These are phyloP conservation scores for Teratosphaeria destructans DNA, from an alignment of 2,329 filamentous ascomycete genomes.

Conservation along the genomic window DNA sequence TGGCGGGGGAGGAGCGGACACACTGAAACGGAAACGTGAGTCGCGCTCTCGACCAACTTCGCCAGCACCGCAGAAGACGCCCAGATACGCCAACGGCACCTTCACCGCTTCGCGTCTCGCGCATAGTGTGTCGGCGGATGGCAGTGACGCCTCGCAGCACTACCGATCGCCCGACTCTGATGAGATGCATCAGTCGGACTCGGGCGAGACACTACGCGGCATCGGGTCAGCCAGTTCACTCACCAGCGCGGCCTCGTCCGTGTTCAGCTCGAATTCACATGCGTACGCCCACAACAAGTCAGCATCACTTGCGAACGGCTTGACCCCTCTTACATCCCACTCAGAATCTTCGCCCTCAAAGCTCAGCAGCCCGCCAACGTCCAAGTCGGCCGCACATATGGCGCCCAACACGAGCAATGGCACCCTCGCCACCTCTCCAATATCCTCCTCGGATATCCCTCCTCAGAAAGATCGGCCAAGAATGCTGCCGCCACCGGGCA, in stretches of 20 bases:
- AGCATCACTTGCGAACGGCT: slow-evolving; percentile 41
- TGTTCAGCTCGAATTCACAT: slow-evolving; percentile 50
- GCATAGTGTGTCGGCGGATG: slow-evolving; percentile 1
- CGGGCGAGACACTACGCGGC: slow-evolving; percentile 58
- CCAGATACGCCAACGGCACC: slow-evolving; percentile 5
- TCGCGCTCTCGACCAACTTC: not conserved
- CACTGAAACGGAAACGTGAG: slow-evolving; percentile 19
- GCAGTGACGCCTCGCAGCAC: slow-evolving; percentile 7
- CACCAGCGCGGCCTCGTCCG: slow-evolving; percentile 59
- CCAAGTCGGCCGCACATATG: slow-evolving; percentile 18
- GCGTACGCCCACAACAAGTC: slow-evolving; percentile 47
- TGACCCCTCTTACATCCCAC: slow-evolving; percentile 54
- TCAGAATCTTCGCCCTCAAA: slow-evolving; percentile 56
- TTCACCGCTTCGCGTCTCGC: slow-evolving; percentile 1
- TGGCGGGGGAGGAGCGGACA: not conserved
- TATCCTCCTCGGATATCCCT: slow-evolving; percentile 17
- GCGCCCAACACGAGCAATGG: slow-evolving; percentile 11
- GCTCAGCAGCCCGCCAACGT: slow-evolving; percentile 39
- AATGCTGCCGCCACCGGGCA: slow-evolving; percentile 41
- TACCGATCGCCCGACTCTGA: slow-evolving; percentile 23
- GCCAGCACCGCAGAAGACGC: slow-evolving; percentile 4
- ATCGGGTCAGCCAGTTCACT: slow-evolving; percentile 64
- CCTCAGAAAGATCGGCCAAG: slow-evolving; percentile 32
- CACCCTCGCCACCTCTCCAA: slow-evolving; percentile 11
- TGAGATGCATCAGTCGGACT: slow-evolving; percentile 25